Conservation (phyloP, 2,329 filamentous ascomycete species). For the Trichoderma polysporum region DNA sequence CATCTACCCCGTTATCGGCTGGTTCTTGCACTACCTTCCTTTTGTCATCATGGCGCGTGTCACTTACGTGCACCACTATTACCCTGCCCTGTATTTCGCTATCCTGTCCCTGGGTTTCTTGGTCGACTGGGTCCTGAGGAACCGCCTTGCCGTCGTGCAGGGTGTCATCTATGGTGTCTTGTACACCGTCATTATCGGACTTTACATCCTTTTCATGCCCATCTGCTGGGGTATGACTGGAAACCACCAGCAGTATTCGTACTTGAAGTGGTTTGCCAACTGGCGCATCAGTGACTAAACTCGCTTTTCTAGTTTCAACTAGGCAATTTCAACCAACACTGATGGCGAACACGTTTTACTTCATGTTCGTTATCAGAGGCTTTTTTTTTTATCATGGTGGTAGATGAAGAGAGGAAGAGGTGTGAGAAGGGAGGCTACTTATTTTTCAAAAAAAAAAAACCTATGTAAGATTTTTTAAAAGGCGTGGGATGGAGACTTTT, state of each 20-base stretch:
- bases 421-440: conserved; percentile 13
- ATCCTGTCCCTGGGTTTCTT: conserved; percentile 88
- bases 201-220: conserved; percentile 88
- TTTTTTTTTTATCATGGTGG: neutral
- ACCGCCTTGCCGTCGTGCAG: conserved; percentile 62
- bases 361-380: neutral
- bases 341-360: neutral
- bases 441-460: neutral
- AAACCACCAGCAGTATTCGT: conserved; percentile 75
- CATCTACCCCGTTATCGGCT: conserved; percentile 86
- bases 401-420: neutral
- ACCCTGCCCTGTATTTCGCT: conserved; percentile 95
- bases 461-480: conserved; percentile 22
- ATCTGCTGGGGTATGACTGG: conserved; percentile 97
- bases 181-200: conserved; percentile 71
- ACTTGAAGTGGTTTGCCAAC: conserved; percentile 88
- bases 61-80: conserved; percentile 99
- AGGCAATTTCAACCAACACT: neutral
- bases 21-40: conserved; percentile 94
- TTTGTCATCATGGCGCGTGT: conserved; percentile 98
- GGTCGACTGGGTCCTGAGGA: conserved; percentile 76
- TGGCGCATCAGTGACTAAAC: conserved; percentile 76
- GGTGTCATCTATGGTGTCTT: conserved; percentile 69
- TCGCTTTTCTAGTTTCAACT: neutral
- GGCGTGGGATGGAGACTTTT: conserved; percentile 24